Evolutionary conservation across 2,329 filamentous ascomycete genomes (phyloP), one percentile per base, ranked within the genome.

Genomic region (Cadophora sp.): DNA sequence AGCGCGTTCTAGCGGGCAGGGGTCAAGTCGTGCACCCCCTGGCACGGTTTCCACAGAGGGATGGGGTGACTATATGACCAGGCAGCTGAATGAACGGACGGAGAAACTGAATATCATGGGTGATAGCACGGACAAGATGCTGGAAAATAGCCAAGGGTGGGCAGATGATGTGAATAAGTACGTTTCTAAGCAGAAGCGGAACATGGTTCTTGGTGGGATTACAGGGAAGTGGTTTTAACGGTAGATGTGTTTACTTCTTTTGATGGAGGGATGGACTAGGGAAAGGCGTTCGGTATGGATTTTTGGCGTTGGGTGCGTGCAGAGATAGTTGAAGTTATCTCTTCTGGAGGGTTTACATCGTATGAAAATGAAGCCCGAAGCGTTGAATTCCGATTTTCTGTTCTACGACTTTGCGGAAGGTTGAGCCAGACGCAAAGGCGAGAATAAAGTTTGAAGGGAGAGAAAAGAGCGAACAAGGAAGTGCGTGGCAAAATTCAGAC

Each of bases 121-220:
- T 2, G 95, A 98, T 74, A 89, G 84, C 58, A 94, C 98, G 88
- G 91, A 97, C 70, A 89, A 87, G 70, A 80, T 97, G 68, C 90
- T 95, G 75, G 86, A 93, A 74, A 90, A 90, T 72, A 97, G 92
- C 76, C 88, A 88, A 64, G 91, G 89, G 20, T 98, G 93, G 89
- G 91, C 93, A 16, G 88, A 94, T 39, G 94, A 97, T 76, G 94
- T 97, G 62, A 91, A 87, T 75, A 97, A 97, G 78, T 97, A 87
- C 78, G 90, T 97, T 4, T 86, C 84, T 66, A 90, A 90, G 80
- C 95, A 98, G 82, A 98, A 98, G 85, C 87, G 89, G 77, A 94
- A 92, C 70, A 83, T 96, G 71, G 83, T 97, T 16, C 80, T 96
- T 72, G 93, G 94, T 1, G 83, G 85, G 68, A 80, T 90, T 20